Conservation (phyloP, 345 rosid species). For the Carallia pectinifolia region DNA sequence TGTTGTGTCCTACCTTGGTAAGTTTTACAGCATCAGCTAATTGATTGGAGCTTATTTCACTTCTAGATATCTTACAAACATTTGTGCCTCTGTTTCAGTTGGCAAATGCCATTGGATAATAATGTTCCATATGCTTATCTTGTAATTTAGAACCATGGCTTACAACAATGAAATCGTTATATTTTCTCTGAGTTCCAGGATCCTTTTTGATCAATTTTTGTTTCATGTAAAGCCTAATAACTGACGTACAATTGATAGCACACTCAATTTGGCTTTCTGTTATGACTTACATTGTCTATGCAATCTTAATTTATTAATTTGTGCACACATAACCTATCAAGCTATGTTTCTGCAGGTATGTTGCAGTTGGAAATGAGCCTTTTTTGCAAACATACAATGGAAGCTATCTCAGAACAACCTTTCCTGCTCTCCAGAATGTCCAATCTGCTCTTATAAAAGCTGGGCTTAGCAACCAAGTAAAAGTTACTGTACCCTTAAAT, state of each 20-base stretch:
- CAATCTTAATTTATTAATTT: background rate
- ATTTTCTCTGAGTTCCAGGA: too few relatives aligned
- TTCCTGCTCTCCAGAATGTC: slow-evolving; percentile 80
- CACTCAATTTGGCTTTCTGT: background rate
- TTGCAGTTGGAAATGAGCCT: slow-evolving; percentile 93
- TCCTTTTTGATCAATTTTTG: too few relatives aligned
- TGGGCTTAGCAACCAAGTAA: slow-evolving; percentile 66
- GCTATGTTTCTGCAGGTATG: slow-evolving; percentile 41
- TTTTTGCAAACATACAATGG: slow-evolving; percentile 69
- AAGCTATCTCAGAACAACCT: slow-evolving; percentile 48
- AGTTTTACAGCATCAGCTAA: too few relatives aligned
- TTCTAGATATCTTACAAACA: too few relatives aligned
- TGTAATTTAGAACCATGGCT: too few relatives aligned
- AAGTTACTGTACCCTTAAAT: slow-evolving; percentile 78
- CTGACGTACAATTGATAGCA: background rate
- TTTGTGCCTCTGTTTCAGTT: too few relatives aligned
- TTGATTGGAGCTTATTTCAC: too few relatives aligned
- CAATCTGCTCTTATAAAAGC: slow-evolving; percentile 92
- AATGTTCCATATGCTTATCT: too few relatives aligned
- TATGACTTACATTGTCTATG: background rate
- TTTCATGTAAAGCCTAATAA: too few relatives aligned
- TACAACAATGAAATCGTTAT: too few relatives aligned
- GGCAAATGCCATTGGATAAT: too few relatives aligned
- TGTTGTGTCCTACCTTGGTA: too few relatives aligned
- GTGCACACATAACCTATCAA: background rate